Evolutionary conservation across 208 protist species (phyloP).

Genomic region (Acanthamoeba triangularis): DNA sequence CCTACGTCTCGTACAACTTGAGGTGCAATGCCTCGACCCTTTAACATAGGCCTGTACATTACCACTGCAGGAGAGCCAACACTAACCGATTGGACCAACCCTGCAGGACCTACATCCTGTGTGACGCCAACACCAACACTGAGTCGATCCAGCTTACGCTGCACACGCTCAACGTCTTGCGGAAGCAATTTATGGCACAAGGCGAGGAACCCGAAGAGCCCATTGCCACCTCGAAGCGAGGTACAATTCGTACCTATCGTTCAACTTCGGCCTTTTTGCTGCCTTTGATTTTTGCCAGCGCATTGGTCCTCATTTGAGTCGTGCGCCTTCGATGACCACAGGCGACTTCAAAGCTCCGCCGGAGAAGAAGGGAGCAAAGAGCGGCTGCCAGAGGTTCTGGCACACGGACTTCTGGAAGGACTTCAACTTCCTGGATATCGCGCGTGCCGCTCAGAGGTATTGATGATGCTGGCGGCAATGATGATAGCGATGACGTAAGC

Average conservation of each 20-base stretch:
- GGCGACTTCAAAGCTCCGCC: constrained; percentile 1
- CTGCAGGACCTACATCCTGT: constrained; percentile 49
- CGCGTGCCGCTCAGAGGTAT: constrained; percentile 66
- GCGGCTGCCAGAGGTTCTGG: constrained; percentile 51
- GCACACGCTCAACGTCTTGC: constrained; percentile 45
- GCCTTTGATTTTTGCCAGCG: background rate
- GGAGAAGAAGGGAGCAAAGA: background rate
- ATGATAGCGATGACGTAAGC: background rate
- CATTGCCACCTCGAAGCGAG: background rate
- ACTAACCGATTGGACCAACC: background rate
- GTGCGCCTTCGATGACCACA: background rate
- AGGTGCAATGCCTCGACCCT: background rate
- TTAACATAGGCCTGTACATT: background rate
- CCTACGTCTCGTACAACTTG: constrained; percentile 67
- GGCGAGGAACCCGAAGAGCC: background rate
- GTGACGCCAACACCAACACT: constrained; percentile 47
- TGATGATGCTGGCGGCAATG: no score
- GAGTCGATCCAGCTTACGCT: constrained; percentile 69
- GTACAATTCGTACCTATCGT: background rate
- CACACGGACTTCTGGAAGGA: constrained; percentile 73
- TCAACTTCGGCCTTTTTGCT: background rate
- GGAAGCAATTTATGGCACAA: constrained; percentile 72
- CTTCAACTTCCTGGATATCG: constrained; percentile 76
- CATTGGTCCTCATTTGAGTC: no score
- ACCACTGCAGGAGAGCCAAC: background rate